Evolutionary conservation across 768 basidiomycete species (phyloP), one percentile per base, ranked within the genome.

Genomic region (Crucibulum laeve): DNA sequence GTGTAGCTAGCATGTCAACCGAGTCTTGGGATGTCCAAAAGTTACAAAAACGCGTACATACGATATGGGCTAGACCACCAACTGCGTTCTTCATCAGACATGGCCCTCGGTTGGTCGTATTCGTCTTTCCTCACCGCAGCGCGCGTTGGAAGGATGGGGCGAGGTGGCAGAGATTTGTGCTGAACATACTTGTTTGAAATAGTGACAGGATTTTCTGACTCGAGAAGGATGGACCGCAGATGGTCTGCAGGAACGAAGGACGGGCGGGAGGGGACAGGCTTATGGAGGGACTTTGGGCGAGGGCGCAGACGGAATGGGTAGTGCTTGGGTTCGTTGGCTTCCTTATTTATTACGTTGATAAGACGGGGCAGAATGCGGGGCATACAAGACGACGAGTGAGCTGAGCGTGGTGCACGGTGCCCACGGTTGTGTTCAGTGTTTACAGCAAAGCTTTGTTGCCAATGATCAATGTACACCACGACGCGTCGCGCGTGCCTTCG

Each of bases 61-160:
- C 87, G 69, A 61, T 89, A 91, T 43, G 88, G 87, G 56, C 78
- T 87, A 8, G 84, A 73, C 78, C 77, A 84, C 78, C 82, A 87
- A 21, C 60, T 59, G 50, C 75, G 67, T 64, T 90, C 87, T 52
- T 78, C 66, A 32, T 56, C 52, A 0, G 76, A 71, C 87, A 89
- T 90, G 45, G 67, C 68, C 24, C 83, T 69, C 10, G 71, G 73
- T 13, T 44, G 41, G 47, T 78, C 74, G 36, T 61, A 30, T 24
- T 59, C 54, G 4, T 40, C 46, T 36, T 46, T 44, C 23, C 45
- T 51, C 17, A 35, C 21, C 38, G 53, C 52, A 42, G 51, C 55
- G 50, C 49, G 53, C 43, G 49, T 62, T 35, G 52, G 63, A 42
- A 71, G 52, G 19, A 53, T 55, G 1, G 76, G 58, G 22, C 60